A percentile compares a stretch with the other conserved stretches of the same genome.
These are phyloP conservation scores for Furculomyces boomerangus DNA, from an alignment of 371 early-diverging fungal species.

Conservation along the genomic window DNA sequence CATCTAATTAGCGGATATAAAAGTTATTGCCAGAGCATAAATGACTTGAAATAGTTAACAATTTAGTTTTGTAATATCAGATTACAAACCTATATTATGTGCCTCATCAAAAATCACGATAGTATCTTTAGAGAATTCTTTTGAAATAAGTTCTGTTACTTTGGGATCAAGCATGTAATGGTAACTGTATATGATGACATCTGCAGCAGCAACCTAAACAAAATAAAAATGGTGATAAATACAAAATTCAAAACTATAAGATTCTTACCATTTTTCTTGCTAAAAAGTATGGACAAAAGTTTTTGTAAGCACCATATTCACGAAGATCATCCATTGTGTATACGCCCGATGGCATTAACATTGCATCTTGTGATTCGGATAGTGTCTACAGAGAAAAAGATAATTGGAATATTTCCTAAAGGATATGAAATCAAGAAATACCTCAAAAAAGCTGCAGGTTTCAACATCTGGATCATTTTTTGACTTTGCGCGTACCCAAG, in stretches of 20 bases:
- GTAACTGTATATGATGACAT: constrained; percentile 98
- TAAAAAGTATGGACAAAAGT: constrained; percentile 92
- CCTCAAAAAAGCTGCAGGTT: constrained; percentile 68
- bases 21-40: not conserved
- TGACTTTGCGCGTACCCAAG: constrained; percentile 79
- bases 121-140: constrained; percentile 81
- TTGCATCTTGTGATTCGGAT: constrained; percentile 45
- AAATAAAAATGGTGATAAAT: not conserved
- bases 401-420: not conserved
- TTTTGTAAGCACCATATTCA: constrained; percentile 47
- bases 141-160: constrained; percentile 91
- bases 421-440: not conserved
- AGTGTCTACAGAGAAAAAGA: constrained; percentile 13
- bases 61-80: not conserved
- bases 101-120: constrained; percentile 99
- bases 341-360: constrained; percentile 72
- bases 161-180: constrained; percentile 99
- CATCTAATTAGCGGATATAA: constrained; percentile 34
- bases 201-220: constrained; percentile 49
- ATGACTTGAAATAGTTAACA: not conserved
- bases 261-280: constrained; percentile 55
- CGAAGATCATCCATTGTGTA: constrained; percentile 93
- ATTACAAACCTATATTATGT: constrained; percentile 67
- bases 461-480: constrained; percentile 30
- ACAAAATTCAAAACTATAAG: too few relatives aligned